A percentile compares a stretch with the other conserved stretches of the same genome.
phyloP scores from a whole-genome alignment of 306 rosid species.

The Begonia masoniana region DNA sequence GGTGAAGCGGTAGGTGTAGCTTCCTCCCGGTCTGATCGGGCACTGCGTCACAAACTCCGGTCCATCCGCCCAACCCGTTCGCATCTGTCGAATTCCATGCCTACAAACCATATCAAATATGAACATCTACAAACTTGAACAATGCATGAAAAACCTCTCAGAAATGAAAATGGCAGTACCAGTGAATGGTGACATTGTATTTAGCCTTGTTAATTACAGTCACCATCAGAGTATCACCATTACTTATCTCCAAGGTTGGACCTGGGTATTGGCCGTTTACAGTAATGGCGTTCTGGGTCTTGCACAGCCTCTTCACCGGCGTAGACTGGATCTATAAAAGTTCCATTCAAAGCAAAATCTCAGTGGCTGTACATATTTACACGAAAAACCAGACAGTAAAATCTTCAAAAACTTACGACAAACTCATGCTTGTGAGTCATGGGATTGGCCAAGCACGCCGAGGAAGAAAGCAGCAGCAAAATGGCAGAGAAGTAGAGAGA shows the following conservation, averaged over 20 bases:
- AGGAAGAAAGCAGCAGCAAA: constrained; percentile 34
- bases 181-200: constrained; percentile 80
- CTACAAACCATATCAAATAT: constrained; percentile 13
- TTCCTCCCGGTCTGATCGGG: constrained; percentile 74
- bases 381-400: neutral
- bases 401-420: constrained; percentile 34
- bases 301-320: constrained; percentile 99
- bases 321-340: constrained; percentile 59
- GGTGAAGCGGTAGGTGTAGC: constrained; percentile 77
- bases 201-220: constrained; percentile 74
- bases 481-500: constrained; percentile 21
- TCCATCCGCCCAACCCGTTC: constrained; percentile 99
- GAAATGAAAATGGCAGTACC: constrained; percentile 22
- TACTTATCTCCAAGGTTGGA: constrained; percentile 71
- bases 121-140: no score
- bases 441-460: constrained; percentile 40
- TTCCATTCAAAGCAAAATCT: neutral
- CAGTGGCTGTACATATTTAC: no score
- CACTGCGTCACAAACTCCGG: constrained; percentile 95
- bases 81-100: constrained; percentile 83
- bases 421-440: constrained; percentile 59
- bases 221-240: constrained; percentile 74
- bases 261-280: constrained; percentile 93
- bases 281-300: constrained; percentile 54
- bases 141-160: neutral